Conservation (phyloP, 352 stramenopile genomes). For the Pythium folliculosum region DNA sequence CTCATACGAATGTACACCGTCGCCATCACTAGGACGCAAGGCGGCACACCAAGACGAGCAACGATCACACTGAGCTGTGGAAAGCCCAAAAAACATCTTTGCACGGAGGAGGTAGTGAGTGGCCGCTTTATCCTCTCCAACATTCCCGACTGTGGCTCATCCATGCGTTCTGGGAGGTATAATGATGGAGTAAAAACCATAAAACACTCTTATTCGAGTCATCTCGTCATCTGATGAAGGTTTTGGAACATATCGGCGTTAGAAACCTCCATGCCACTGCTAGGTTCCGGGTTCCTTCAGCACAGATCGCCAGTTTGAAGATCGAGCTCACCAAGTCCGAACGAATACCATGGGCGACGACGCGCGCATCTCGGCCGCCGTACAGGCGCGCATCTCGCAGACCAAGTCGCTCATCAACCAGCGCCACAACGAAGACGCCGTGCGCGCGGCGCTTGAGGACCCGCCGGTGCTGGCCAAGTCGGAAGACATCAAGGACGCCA, state of each 20-base stretch:
- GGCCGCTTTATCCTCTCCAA: too few species aligned
- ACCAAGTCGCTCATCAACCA: slow-evolving; percentile 74
- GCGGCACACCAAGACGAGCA: too few species aligned
- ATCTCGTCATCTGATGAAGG: not conserved
- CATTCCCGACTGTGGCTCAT: too few species aligned
- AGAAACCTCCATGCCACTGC: too few species aligned
- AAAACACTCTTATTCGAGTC: too few species aligned
- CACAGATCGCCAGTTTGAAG: slow-evolving; percentile 27
- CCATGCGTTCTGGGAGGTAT: too few species aligned
- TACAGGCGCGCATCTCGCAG: slow-evolving; percentile 61
- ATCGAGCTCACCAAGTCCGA: not conserved
- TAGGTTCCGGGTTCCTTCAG: not conserved
- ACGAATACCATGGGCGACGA: slow-evolving; percentile 52
- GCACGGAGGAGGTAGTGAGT: too few species aligned
- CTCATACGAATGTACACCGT: too few species aligned
- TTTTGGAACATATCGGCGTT: not conserved
- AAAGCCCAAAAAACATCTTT: too few species aligned
- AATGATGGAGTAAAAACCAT: too few species aligned
- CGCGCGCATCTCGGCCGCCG: slow-evolving; percentile 46
- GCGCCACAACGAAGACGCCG: slow-evolving; percentile 82
- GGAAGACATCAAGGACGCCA: slow-evolving; percentile 68
- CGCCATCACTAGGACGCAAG: too few species aligned
- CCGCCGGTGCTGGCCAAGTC: slow-evolving; percentile 65
- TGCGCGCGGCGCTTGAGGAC: slow-evolving; percentile 70
- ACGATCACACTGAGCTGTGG: too few species aligned